phyloP scores from a whole-genome alignment of 2,329 filamentous ascomycete genomes.

The Nemania abortiva region DNA sequence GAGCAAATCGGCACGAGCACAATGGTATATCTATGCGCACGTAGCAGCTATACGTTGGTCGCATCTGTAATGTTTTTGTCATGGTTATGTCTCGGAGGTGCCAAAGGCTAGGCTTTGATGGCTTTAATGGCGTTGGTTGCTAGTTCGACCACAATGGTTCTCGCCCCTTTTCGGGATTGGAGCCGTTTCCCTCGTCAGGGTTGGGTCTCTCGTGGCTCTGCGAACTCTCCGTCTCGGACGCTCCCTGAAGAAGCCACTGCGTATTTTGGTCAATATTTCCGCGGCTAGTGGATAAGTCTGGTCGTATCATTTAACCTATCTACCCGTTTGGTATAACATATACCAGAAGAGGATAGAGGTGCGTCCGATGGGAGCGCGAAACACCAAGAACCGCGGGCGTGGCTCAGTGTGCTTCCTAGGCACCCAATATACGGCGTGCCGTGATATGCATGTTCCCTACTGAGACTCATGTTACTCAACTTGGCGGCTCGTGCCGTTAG shows the following conservation, averaged over 20 bases:
- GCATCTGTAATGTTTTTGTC: conserved; percentile 8
- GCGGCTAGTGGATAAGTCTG: not conserved
- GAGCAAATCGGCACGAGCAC: not conserved
- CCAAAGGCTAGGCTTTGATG: not conserved
- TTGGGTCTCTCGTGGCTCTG: conserved; percentile 2
- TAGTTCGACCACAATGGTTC: conserved; percentile 11
- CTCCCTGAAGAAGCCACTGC: not conserved
- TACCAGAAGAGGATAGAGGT: not conserved
- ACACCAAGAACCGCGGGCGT: not conserved
- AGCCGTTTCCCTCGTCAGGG: not conserved
- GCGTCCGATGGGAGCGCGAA: not conserved
- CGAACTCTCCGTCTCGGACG: not conserved
- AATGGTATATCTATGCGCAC: not conserved
- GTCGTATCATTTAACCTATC: not conserved
- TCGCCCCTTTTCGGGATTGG: not conserved
- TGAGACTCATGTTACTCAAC: conserved; percentile 5
- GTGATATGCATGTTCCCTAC: conserved; percentile 9
- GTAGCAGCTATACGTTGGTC: not conserved
- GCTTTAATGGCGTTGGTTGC: not conserved
- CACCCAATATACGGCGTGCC: not conserved
- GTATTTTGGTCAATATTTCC: not conserved
- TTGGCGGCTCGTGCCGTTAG: conserved; percentile 14
- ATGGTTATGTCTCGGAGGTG: conserved; percentile 1
- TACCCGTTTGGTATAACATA: not conserved
- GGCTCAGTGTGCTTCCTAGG: not conserved